phyloP scores from a whole-genome alignment of 805 yeast genomes.

The Citeromyces matritensis region DNA sequence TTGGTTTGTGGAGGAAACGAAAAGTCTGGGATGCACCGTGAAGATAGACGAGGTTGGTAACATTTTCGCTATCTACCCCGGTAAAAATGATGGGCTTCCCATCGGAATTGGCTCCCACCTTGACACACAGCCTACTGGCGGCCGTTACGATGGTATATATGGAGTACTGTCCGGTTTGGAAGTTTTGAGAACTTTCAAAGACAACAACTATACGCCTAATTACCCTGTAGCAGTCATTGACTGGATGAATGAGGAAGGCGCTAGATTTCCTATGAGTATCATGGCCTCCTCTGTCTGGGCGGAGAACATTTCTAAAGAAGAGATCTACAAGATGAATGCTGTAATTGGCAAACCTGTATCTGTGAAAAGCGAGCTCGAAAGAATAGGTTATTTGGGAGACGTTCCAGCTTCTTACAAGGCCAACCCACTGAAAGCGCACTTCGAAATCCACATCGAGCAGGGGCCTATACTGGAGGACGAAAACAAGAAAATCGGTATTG shows the following conservation, averaged over 20 bases:
- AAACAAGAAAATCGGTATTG: slow-evolving; percentile 45
- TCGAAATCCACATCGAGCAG: slow-evolving; percentile 66
- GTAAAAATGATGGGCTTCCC: slow-evolving; percentile 31
- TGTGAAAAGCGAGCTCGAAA: slow-evolving; percentile 35
- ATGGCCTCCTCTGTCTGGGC: slow-evolving; percentile 63
- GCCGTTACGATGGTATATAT: slow-evolving; percentile 58
- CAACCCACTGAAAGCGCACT: slow-evolving; percentile 52
- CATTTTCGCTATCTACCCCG: slow-evolving; percentile 53
- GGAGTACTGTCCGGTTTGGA: slow-evolving; percentile 60
- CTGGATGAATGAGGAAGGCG: slow-evolving; percentile 77
- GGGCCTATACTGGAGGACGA: slow-evolving; percentile 55
- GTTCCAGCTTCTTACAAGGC: slow-evolving; percentile 27
- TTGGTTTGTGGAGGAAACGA: slow-evolving; percentile 45
- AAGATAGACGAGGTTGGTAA: slow-evolving; percentile 54
- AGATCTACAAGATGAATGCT: slow-evolving; percentile 34
- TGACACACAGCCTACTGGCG: slow-evolving; percentile 72
- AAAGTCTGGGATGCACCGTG: slow-evolving; percentile 37
- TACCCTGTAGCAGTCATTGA: slow-evolving; percentile 50
- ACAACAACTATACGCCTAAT: slow-evolving; percentile 40
- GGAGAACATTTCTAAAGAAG: slow-evolving; percentile 27
- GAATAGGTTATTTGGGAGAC: slow-evolving; percentile 51
- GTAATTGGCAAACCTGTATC: slow-evolving; percentile 29
- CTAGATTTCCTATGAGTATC: slow-evolving; percentile 55
- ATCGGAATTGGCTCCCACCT: slow-evolving; percentile 62
- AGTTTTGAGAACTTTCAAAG: slow-evolving; percentile 49